These are phyloP conservation scores for Ministeria vibrans DNA, from an alignment of 78 protist genomes.

Conservation along the genomic window DNA sequence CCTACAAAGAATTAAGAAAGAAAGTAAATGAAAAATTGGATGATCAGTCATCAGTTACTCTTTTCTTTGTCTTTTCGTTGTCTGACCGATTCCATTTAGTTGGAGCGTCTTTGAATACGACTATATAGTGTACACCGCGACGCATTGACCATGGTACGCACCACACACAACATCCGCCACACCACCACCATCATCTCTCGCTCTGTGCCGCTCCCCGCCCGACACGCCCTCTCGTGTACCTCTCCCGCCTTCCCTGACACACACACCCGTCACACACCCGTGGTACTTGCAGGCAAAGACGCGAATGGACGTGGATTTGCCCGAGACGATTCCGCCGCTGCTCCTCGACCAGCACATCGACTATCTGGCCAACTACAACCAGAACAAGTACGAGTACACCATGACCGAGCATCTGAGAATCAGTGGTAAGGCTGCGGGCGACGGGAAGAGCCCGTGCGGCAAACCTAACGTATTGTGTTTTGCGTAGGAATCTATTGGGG, in stretches of 20 bases:
- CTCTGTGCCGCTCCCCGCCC: too few relatives aligned
- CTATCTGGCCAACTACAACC: slow-evolving; percentile 11
- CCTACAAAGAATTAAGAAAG: neutral
- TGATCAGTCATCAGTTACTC: too few relatives aligned
- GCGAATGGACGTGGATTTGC: neutral
- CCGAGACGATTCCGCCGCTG: neutral
- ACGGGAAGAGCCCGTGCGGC: neutral
- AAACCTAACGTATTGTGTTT: neutral
- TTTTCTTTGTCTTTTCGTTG: too few relatives aligned
- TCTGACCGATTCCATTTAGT: too few relatives aligned
- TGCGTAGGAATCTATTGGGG: slow-evolving; percentile 83
- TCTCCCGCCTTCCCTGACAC: too few relatives aligned
- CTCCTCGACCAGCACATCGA: neutral
- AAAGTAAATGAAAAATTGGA: neutral
- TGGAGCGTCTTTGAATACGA: too few relatives aligned
- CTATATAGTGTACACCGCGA: too few relatives aligned
- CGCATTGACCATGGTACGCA: neutral
- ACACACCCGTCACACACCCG: too few relatives aligned
- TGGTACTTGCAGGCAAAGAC: too few relatives aligned
- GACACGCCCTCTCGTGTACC: too few relatives aligned
- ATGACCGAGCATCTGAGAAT: slow-evolving; percentile 87
- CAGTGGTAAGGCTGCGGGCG: slow-evolving; percentile 60
- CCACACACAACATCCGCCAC: neutral
- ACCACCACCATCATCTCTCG: slow-evolving; percentile 6
- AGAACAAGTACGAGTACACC: slow-evolving; percentile 69